Base-by-base conservation (phyloP, 805 yeast genomes). In the Pichia cephalocereana region DNA sequence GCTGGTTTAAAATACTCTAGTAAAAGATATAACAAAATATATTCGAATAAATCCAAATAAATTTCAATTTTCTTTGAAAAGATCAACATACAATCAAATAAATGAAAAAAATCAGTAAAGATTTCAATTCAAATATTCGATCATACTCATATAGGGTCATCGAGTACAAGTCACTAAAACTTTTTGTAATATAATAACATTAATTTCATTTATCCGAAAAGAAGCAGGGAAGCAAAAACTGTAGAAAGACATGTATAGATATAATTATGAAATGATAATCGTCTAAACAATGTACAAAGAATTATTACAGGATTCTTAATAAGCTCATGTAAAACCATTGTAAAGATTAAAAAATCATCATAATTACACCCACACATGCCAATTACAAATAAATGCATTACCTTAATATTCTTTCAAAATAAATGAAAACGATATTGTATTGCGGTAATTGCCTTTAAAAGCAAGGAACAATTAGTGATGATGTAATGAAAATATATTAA, bases 1-100 rank as follows among this genome's bases (percentile, higher is more conserved):
- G 30, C 44, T 38, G 36, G 52, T 57, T 54, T 57, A 56, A 47
- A 47, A 44, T 41, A 41, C 30, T 34, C 37, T 34, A 34, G 37
- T 34, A 11, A 17, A 26, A 27, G 19, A 19, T n/a, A 8, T 32
- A 27, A 23, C 11, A 45, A 27, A 17, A 31, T 47, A 2, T 15
- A 10, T 34, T 34, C 6, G 15, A 23, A 23, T 23, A 6, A 23
- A 23, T 23, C 26, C 26, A 14, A 15, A 14, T 15, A 14, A 15
- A 34, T 14, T 14, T 15, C 17, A 14, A 7, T 30, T 6, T 9
- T 30, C 37, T 34, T 34, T 34, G 37, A 34, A 34, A 34, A 34
- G 37, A 34, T 34, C 37, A 34, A 34, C 37, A 34, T 34, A 34
- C 12, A 15, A 34, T 14, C 12, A 34, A 34, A 34, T 8, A 4